Base-by-base conservation (phyloP, 768 basidiomycete genomes). In the Auricularia sp. region DNA sequence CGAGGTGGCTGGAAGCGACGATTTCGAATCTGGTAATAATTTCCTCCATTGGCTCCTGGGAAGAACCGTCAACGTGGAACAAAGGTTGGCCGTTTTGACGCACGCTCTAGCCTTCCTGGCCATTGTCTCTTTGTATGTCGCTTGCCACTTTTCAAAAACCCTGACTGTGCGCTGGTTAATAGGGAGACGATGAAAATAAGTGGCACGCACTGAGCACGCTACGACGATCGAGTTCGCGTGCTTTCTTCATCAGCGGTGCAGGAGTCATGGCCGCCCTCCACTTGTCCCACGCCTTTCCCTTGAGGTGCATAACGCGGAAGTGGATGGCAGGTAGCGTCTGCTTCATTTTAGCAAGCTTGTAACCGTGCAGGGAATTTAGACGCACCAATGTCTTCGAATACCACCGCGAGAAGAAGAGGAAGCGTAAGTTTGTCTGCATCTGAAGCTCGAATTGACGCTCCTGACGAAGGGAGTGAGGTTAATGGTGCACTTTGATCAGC, bases 31-130 rank as follows among this genome's bases (percentile, higher is more conserved):
- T 51, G 18, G 47, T 18, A 42, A 42, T 42, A 42, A 42, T 42
- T 42, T 42, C 1, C 39, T 7, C 39, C 39, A 42, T 42, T 42
- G 39, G 39, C 39, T 42, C 39, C 39, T 42, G 39, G 8, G 13
- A 14, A 8, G 8, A 42, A 16, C 10, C 6, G 21, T 51, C 59
- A 63, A 56, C 39, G 68, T 58, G n/a, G 24, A 35, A 24, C 11
- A 58, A 45, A 5, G 16, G 18, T 35, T 68, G 65, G 13, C 39
- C 8, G 13, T 14, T 8, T 67, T 63, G 62, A 85, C 90, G 79
- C 73, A 94, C 92, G 89, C 89, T 61, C 92, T 86, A 62, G 92
- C 90, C 73, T 90, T 91, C 51, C 88, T 80, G 47, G 88, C 86
- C 51, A 86, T 80, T 71, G 88, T 90, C 18, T 84, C 85, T 70